Evolutionary conservation across 345 rosid genomes (phyloP).

Genomic region (Populus deltoides): DNA sequence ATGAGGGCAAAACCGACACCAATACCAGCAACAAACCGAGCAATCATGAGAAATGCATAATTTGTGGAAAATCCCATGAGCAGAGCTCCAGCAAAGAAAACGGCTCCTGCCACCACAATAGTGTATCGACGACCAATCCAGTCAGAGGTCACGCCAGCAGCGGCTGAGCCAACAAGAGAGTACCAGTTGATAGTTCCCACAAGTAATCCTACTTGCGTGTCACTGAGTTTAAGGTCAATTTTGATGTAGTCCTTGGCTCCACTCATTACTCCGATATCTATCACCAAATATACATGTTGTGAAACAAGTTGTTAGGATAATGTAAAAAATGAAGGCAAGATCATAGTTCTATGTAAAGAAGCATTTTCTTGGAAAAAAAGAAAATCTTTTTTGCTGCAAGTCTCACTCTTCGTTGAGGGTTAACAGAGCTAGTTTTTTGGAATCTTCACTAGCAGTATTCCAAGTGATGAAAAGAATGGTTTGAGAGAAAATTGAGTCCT

Average conservation of each 20-base stretch:
- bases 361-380: no score
- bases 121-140: conserved; percentile 97
- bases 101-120: conserved; percentile 70
- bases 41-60: conserved; percentile 85
- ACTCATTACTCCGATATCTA: conserved; percentile 89
- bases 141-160: conserved; percentile 84
- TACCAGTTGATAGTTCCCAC: conserved; percentile 62
- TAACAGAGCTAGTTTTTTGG: not conserved
- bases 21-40: conserved; percentile 81
- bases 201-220: conserved; percentile 48
- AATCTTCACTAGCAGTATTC: not conserved
- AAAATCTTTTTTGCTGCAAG: no score
- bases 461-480: not conserved
- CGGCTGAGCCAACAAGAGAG: conserved; percentile 71
- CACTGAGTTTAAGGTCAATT: conserved; percentile 40
- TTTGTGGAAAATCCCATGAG: conserved; percentile 84
- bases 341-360: no score
- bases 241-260: conserved; percentile 61
- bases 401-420: no score
- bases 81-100: conserved; percentile 80
- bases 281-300: not conserved
- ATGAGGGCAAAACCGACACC: conserved; percentile 91
- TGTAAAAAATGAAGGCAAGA: no score
- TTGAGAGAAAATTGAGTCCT: not conserved
- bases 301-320: not conserved